Conservation (phyloP, 2,329 filamentous ascomycete genomes). For the Neoascochyta sp. region DNA sequence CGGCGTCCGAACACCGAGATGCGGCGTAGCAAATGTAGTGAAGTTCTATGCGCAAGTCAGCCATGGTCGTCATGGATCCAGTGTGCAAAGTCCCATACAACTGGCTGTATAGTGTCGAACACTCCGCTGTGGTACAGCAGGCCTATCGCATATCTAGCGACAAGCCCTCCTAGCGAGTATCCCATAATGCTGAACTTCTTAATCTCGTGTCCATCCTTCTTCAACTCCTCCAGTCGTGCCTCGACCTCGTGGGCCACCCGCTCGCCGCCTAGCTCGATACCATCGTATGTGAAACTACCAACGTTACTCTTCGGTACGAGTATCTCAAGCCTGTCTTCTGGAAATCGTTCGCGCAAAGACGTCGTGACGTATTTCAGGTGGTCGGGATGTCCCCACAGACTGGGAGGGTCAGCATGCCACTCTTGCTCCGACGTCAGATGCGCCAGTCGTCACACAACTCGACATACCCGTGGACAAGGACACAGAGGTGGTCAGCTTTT, state of each 20-base stretch:
- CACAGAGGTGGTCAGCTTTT: slow-evolving; percentile 64
- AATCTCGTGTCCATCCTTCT: slow-evolving; percentile 64
- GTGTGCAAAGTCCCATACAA: slow-evolving; percentile 55
- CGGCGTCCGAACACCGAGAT: slow-evolving; percentile 55
- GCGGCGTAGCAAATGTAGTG: slow-evolving; percentile 80
- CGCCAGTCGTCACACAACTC: slow-evolving; percentile 4
- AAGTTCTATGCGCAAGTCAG: slow-evolving; percentile 63
- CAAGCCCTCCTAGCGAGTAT: slow-evolving; percentile 84
- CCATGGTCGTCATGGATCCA: background rate
- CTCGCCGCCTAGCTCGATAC: slow-evolving; percentile 66
- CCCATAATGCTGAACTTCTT: slow-evolving; percentile 81
- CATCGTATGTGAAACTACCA: slow-evolving; percentile 66
- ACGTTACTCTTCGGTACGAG: slow-evolving; percentile 69
- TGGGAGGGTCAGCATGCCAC: slow-evolving; percentile 24
- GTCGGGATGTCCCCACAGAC: slow-evolving; percentile 75
- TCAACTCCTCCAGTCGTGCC: slow-evolving; percentile 52
- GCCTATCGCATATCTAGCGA: slow-evolving; percentile 82
- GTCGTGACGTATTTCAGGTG: slow-evolving; percentile 68
- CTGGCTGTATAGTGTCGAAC: slow-evolving; percentile 73
- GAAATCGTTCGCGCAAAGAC: slow-evolving; percentile 58
- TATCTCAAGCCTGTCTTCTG: slow-evolving; percentile 64
- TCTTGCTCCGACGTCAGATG: slow-evolving; percentile 3
- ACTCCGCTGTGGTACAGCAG: slow-evolving; percentile 76
- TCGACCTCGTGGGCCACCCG: slow-evolving; percentile 63
- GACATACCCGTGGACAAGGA: slow-evolving; percentile 70